These are phyloP conservation scores for Cytospora piceae DNA, from an alignment of 2,329 filamentous ascomycete species.

Conservation along the genomic window DNA sequence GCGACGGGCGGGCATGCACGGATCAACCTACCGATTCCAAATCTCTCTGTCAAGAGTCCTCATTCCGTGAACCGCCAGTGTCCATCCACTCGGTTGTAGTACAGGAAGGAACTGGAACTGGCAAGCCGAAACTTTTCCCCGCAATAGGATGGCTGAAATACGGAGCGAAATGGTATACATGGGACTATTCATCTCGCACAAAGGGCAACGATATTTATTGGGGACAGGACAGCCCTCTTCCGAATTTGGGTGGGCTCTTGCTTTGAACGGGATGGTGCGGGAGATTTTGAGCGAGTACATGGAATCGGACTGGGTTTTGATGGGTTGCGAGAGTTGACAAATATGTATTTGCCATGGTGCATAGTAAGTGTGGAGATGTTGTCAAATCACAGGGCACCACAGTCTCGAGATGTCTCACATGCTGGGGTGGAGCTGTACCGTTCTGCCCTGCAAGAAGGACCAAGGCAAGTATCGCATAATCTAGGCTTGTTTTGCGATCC, in stretches of 20 bases:
- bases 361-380: no score
- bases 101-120: neutral
- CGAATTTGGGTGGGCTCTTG: slow-evolving; percentile 3
- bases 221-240: neutral
- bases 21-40: neutral
- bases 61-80: neutral
- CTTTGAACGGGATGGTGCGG: neutral
- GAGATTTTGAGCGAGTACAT: no score
- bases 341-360: no score
- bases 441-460: no score
- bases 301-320: no score
- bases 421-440: no score
- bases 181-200: slow-evolving; percentile 2
- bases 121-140: neutral
- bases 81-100: slow-evolving; percentile 9
- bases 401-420: no score
- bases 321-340: no score
- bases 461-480: no score
- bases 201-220: slow-evolving; percentile 2
- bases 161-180: neutral
- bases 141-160: no score
- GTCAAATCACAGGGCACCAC: no score
- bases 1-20: neutral
- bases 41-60: neutral
- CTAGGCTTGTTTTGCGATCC: no score